A percentile compares a stretch with the other conserved stretches of the same genome.
Evolutionary conservation across 169 alveolate genomes (phyloP).

Genomic region (Eimeria necatrix): DNA sequence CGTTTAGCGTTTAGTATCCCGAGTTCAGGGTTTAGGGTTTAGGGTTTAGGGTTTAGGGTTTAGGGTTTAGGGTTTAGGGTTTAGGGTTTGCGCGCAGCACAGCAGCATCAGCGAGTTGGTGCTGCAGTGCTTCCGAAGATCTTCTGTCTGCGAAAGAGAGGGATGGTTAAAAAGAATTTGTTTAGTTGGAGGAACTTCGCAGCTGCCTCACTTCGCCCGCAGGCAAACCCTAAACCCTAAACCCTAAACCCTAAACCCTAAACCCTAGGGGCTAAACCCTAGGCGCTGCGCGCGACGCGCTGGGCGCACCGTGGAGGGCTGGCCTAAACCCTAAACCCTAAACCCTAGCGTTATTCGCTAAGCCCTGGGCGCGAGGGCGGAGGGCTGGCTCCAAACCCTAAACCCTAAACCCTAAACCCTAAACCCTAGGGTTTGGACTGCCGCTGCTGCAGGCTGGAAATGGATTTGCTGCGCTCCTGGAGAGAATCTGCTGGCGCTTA

Average conservation of each 20-base stretch:
- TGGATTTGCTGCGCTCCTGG: slow-evolving; percentile 54
- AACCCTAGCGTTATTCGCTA: too few species aligned
- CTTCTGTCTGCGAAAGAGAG: slow-evolving; percentile 69
- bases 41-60: not conserved
- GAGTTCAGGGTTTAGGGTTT: too few species aligned
- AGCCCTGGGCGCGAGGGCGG: too few species aligned
- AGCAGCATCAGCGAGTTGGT: slow-evolving; percentile 60
- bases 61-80: not conserved
- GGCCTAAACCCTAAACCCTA: too few species aligned
- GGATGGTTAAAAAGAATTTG: slow-evolving; percentile 63
- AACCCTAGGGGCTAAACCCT: not conserved
- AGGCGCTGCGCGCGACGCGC: not conserved
- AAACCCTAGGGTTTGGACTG: not conserved
- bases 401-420: slow-evolving; percentile 38
- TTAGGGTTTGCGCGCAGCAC: slow-evolving; percentile 66
- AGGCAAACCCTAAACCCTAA: slow-evolving; percentile 61
- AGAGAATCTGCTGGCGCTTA: not conserved
- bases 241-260: slow-evolving; percentile 57
- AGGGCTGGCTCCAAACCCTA: not conserved
- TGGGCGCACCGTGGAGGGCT: too few species aligned
- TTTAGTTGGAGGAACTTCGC: slow-evolving; percentile 72
- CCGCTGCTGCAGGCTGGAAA: slow-evolving; percentile 30
- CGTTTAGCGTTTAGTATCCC: too few species aligned
- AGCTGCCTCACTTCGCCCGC: slow-evolving; percentile 35
- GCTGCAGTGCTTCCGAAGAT: slow-evolving; percentile 21